Base-by-base conservation (phyloP, 495 filamentous ascomycete species). In the Neurospora hispaniola region DNA sequence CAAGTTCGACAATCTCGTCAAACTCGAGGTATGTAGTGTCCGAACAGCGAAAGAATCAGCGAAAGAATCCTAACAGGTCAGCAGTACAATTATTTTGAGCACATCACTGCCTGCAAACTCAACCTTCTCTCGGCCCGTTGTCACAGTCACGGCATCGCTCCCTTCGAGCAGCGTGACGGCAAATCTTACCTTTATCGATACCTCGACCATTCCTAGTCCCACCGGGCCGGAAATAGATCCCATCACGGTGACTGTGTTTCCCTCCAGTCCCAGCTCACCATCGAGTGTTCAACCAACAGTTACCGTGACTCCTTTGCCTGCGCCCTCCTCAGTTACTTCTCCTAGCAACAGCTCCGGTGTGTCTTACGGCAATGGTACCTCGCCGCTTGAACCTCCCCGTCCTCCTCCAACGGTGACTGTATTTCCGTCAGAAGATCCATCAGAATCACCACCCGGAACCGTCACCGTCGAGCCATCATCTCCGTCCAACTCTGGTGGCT, bases 1-100 rank as follows among this genome's bases (percentile, higher is more conserved):
- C 54, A 14, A 79, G 75, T 59, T 74, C 70, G 7, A 72, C 73
- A 3, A 5, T n/a, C 18, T 74, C 68, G 14, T 39, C 62, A n/a
- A 79, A 74, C 68, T 75, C 77, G 2, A 76, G 76, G 77, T 79
- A 31, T 69, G 73, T 69, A n/a, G 23, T 6, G 35, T 18, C 14
- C 7, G 7, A 16, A n/a, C 31, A 12, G 39, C 31, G 23, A 1
- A 23, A 20, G 20, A 27, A 18, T 27, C 7, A 14, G 3, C 6
- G 12, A 7, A 5, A 62, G 16, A 8, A 68, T 66, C 11, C 69
- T 70, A 46, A 72, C 44, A 18, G 12, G 46, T 54, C 41, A 23
- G 54, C 44, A 74, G 73, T 38, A 73, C 46, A 23, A 59, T 70
- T 20, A 42, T 39, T 16, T 31, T 54, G 35, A 76, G 66, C 44